Evolutionary conservation across 805 yeast genomes (phyloP).

Genomic region (Ogataea trehaloabstinens): DNA sequence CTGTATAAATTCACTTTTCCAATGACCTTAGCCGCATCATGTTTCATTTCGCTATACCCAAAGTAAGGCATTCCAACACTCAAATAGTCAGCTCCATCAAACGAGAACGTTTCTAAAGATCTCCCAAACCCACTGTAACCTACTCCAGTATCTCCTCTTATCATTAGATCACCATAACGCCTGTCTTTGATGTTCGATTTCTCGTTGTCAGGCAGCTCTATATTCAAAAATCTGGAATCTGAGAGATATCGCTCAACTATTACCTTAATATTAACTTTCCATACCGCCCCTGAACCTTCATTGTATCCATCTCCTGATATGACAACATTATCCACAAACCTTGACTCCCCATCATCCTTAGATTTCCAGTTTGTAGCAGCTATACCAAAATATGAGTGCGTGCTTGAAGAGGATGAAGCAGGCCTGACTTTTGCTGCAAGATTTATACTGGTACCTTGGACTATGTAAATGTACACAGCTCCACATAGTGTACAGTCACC

Average conservation of each 20-base stretch:
- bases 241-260: slow-evolving; percentile 5
- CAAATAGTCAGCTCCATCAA: slow-evolving; percentile 19
- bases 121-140: slow-evolving; percentile 40
- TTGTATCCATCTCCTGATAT: slow-evolving; percentile 35
- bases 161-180: slow-evolving; percentile 25
- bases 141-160: not conserved
- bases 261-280: slow-evolving; percentile 33
- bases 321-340: slow-evolving; percentile 22
- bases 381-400: slow-evolving; percentile 22
- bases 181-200: slow-evolving; percentile 10
- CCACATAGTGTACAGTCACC: slow-evolving; percentile 39
- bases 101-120: slow-evolving; percentile 29
- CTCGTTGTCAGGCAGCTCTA: slow-evolving; percentile 11
- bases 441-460: slow-evolving; percentile 1
- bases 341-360: not conserved
- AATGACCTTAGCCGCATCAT: slow-evolving; percentile 24
- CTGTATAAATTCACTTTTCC: slow-evolving; percentile 33
- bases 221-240: not conserved
- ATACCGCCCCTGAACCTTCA: slow-evolving; percentile 46
- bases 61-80: slow-evolving; percentile 37
- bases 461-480: slow-evolving; percentile 30
- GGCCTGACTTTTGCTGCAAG: slow-evolving; percentile 18
- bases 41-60: slow-evolving; percentile 22
- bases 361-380: slow-evolving; percentile 7
- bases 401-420: not conserved